phyloP scores from a whole-genome alignment of 805 yeast species.

The Wickerhamiella dianesei region DNA sequence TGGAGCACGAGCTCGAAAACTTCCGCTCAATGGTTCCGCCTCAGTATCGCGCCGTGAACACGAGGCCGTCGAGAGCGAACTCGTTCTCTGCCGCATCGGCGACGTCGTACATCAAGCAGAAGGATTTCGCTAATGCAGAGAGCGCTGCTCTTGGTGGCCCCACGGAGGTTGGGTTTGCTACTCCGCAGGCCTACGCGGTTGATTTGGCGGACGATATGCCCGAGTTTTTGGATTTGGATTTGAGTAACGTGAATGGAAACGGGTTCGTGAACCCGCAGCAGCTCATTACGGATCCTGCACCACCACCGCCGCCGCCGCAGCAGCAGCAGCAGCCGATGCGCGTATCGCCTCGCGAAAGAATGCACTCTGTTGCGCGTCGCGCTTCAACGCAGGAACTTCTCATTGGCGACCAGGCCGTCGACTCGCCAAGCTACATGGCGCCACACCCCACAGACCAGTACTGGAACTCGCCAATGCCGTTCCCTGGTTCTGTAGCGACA shows the following conservation, averaged over 20 bases:
- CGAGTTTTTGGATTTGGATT: background rate
- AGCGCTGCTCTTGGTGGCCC: slow-evolving; percentile 30
- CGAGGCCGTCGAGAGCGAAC: slow-evolving; percentile 15
- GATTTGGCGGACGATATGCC: slow-evolving; percentile 20
- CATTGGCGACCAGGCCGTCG: background rate
- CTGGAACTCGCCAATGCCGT: slow-evolving; percentile 2
- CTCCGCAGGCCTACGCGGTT: slow-evolving; percentile 44
- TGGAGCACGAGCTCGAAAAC: slow-evolving; percentile 15
- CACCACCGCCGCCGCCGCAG: background rate
- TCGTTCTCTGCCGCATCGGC: slow-evolving; percentile 57
- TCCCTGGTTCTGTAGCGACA: background rate
- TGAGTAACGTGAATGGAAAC: slow-evolving; percentile 14
- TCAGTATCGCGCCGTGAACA: slow-evolving; percentile 1
- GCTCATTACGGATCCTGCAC: slow-evolving; percentile 1
- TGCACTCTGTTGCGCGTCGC: background rate
- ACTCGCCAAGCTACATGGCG: slow-evolving; percentile 1
- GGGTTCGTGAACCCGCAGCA: slow-evolving; percentile 1
- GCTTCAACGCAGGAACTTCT: background rate
- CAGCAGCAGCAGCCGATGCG: background rate
- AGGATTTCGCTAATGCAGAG: slow-evolving; percentile 25
- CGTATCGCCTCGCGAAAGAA: background rate
- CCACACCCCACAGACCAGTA: background rate
- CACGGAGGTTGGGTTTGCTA: slow-evolving; percentile 62
- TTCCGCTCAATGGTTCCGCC: slow-evolving; percentile 9
- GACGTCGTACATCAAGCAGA: slow-evolving; percentile 41